These are phyloP conservation scores for Pachysolen tannophilus DNA, from an alignment of 805 yeast species.

Conservation along the genomic window DNA sequence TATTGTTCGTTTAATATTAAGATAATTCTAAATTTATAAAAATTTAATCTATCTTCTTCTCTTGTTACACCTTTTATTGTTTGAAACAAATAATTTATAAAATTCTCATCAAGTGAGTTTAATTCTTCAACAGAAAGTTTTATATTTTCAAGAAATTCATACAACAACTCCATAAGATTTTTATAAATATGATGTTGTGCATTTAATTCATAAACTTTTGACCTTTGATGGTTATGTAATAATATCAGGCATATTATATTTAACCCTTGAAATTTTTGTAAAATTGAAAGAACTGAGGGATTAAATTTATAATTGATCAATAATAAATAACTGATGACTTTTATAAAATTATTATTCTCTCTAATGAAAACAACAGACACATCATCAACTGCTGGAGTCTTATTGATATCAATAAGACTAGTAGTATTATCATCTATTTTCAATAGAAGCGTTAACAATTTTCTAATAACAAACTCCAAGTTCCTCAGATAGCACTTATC, in stretches of 20 bases:
- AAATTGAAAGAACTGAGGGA: conserved; percentile 30
- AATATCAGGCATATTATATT: conserved; percentile 26
- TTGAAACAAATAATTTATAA: conserved; percentile 39
- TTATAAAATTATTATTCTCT: conserved; percentile 21
- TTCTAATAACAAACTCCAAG: conserved; percentile 38
- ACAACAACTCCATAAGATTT: conserved; percentile 40
- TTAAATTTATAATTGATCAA: conserved; percentile 16
- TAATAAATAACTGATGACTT: conserved; percentile 24
- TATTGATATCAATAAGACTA: conserved; percentile 12
- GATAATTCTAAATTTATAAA: conserved; percentile 61
- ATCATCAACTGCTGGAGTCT: conserved; percentile 3
- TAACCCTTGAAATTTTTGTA: conserved; percentile 48
- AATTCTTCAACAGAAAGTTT: conserved; percentile 36
- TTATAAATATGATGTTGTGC: conserved; percentile 13
- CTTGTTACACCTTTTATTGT: conserved; percentile 32
- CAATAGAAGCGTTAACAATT: conserved; percentile 37
- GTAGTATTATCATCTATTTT: conserved; percentile 19
- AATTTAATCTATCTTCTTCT: conserved; percentile 51
- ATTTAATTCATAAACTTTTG: conserved; percentile 2
- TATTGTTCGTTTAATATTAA: conserved; percentile 82
- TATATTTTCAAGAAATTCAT: conserved; percentile 44
- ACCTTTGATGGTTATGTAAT: conserved; percentile 15
- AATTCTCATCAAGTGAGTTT: conserved; percentile 30
- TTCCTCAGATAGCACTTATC: conserved; percentile 25
- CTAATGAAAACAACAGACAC: conserved; percentile 10